A percentile compares a stretch with the other conserved stretches of the same genome.
phyloP scores from a whole-genome alignment of 2,329 filamentous ascomycete genomes.

The Exophiala spinifera region DNA sequence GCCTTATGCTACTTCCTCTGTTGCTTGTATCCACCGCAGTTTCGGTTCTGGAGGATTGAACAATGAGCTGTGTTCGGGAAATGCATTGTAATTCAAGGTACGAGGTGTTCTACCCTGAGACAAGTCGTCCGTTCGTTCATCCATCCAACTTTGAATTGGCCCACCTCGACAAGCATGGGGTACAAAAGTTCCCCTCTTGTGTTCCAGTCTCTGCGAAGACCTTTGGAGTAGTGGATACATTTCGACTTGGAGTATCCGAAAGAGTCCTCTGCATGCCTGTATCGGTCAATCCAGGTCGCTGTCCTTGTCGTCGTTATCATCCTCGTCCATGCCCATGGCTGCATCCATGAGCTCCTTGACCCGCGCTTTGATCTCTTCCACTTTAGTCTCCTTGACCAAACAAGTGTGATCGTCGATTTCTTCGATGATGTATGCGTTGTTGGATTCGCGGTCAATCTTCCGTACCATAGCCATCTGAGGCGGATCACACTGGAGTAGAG shows the following conservation, averaged over 20 bases:
- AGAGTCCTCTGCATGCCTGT: background rate
- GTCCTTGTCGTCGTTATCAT: slow-evolving; percentile 30
- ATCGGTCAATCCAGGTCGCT: slow-evolving; percentile 27
- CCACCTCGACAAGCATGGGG: too few relatives aligned
- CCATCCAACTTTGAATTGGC: too few relatives aligned
- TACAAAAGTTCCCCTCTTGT: too few relatives aligned
- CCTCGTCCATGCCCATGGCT: slow-evolving; percentile 30
- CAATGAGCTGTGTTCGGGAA: too few relatives aligned
- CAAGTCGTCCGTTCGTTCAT: too few relatives aligned
- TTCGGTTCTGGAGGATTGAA: too few relatives aligned
- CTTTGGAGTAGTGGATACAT: too few relatives aligned
- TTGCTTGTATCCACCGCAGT: too few relatives aligned
- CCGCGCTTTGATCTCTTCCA: slow-evolving; percentile 30
- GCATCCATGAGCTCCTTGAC: slow-evolving; percentile 31
- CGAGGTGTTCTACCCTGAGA: too few relatives aligned
- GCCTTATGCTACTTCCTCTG: too few relatives aligned
- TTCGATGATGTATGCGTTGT: slow-evolving; percentile 30
- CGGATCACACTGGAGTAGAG: slow-evolving; percentile 31
- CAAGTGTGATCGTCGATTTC: slow-evolving; percentile 31
- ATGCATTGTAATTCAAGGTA: too few relatives aligned
- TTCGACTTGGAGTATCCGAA: background rate
- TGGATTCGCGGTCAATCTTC: slow-evolving; percentile 29
- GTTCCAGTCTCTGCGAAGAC: too few relatives aligned
- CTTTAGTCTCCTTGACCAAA: slow-evolving; percentile 30
- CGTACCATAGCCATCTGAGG: slow-evolving; percentile 32